These are phyloP conservation scores for Meredithiella fracta DNA, from an alignment of 2,329 filamentous ascomycete species.

Conservation along the genomic window DNA sequence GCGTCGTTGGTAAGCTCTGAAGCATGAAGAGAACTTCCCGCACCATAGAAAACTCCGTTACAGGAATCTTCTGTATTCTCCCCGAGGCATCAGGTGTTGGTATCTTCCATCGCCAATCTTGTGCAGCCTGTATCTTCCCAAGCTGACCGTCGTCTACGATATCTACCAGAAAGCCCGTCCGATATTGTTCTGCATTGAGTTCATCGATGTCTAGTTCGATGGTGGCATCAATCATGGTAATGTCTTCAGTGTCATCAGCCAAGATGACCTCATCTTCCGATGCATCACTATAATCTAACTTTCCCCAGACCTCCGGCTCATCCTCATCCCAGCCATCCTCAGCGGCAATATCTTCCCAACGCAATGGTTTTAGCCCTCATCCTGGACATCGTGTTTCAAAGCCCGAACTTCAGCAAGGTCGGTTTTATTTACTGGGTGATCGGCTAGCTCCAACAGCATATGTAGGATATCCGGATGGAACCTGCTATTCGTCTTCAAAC, in stretches of 20 bases:
- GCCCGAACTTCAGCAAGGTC: slow-evolving; percentile 45
- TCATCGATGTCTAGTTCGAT: slow-evolving; percentile 15
- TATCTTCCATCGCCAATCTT: slow-evolving; percentile 23
- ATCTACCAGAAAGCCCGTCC: slow-evolving; percentile 23
- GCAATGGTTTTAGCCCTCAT: slow-evolving; percentile 35
- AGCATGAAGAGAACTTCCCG: slow-evolving; percentile 78
- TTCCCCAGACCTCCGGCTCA: slow-evolving; percentile 53
- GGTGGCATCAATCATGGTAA: slow-evolving; percentile 23
- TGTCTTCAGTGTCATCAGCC: slow-evolving; percentile 23
- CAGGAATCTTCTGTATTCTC: slow-evolving; percentile 24
- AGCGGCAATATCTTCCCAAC: slow-evolving; percentile 63
- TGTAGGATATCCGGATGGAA: slow-evolving; percentile 69
- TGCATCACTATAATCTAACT: slow-evolving; percentile 50
- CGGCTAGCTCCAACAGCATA: slow-evolving; percentile 64
- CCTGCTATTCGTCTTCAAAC: slow-evolving; percentile 29
- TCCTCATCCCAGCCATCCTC: slow-evolving; percentile 53
- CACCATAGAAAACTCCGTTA: slow-evolving; percentile 57
- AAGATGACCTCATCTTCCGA: slow-evolving; percentile 37
- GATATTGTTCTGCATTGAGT: slow-evolving; percentile 6
- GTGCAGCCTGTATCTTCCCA: slow-evolving; percentile 20
- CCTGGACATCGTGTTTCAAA: slow-evolving; percentile 20
- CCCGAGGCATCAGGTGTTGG: slow-evolving; percentile 23
- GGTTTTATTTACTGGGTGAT: slow-evolving; percentile 58
- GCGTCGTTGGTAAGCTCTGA: slow-evolving; percentile 54
- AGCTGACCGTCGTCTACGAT: slow-evolving; percentile 21